phyloP scores from a whole-genome alignment of 2,329 filamentous ascomycete species.

The Bipolaris gigantea region DNA sequence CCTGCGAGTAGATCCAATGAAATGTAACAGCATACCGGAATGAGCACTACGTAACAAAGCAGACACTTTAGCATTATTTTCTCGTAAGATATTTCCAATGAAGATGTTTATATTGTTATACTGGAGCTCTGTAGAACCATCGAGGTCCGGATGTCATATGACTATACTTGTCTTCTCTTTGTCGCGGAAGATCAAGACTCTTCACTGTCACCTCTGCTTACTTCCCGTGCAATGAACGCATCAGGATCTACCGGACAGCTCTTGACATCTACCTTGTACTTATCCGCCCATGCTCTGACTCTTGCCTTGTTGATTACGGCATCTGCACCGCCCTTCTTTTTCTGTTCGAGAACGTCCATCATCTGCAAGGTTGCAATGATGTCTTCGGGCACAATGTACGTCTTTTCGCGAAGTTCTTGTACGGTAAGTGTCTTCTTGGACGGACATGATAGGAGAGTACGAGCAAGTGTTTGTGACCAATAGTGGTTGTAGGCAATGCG shows the following conservation, averaged over 20 bases:
- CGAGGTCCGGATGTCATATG: not conserved
- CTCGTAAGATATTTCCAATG: not conserved
- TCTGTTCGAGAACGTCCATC: slow-evolving; percentile 69
- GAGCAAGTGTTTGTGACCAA: slow-evolving; percentile 81
- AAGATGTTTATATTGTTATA: not conserved
- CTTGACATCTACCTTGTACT: slow-evolving; percentile 64
- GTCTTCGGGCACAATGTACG: slow-evolving; percentile 85
- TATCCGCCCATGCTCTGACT: slow-evolving; percentile 67
- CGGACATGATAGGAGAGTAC: slow-evolving; percentile 58
- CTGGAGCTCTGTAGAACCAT: not conserved
- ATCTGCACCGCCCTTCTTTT: slow-evolving; percentile 55
- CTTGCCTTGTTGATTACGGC: slow-evolving; percentile 59
- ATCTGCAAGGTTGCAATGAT: slow-evolving; percentile 75
- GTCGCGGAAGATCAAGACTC: slow-evolving; percentile 1
- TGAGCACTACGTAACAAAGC: not conserved
- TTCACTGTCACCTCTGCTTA: slow-evolving; percentile 34
- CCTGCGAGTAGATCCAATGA: not conserved
- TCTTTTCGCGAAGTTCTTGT: slow-evolving; percentile 71
- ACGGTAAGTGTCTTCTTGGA: slow-evolving; percentile 62
- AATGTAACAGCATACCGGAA: not conserved
- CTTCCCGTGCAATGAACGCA: slow-evolving; percentile 69
- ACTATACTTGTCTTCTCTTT: not conserved
- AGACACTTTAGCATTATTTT: not conserved
- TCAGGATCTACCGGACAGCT: slow-evolving; percentile 66
- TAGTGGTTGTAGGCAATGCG: slow-evolving; percentile 79